Base-by-base conservation (phyloP, 768 basidiomycete genomes). In the Pleurotus djamor region DNA sequence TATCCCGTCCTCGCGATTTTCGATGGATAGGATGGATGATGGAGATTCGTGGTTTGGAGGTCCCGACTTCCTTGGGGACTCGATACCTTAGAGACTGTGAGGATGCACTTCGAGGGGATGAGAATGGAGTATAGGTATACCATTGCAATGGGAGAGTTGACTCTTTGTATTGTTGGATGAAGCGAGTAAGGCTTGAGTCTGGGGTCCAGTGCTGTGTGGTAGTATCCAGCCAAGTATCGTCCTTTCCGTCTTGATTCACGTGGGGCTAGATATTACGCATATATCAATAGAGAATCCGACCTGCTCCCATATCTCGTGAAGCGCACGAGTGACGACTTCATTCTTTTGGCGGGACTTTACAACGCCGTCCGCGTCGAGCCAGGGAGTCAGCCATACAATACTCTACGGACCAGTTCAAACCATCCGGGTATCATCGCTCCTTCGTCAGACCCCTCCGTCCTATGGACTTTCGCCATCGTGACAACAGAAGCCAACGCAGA, bases 271-370 rank as follows among this genome's bases (percentile, higher is more conserved):
- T 97, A 97, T 71, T 98, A 93, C 69, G 96, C 98, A 72, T 98
- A 96, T 96, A 78, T 92, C 38, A 89, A 86, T 58, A 92, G 89
- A 69, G 91, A 88, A 52, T 89, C 86, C 66, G 79, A 83, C 41
- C 90, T 89, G 64, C 66, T 92, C 1, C 93, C 96, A 0, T 85
- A 96, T 68, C 95, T 94, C 65, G 87, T 84, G 35, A 90, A 87
- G 66, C 84, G 81, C 45, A 80, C 83, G 45, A 83, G 89, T 59
- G 78, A 77, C 49, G 80, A 83, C 17, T 65, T 96, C 3, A 84
- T 98, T 81, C 83, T 94, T 35, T 79, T 98, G 68, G 96, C 96
- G 1, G 96, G 94, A 1, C 73, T 98, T 1, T 97, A 91, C 67
- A 94, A 97, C 62, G 81, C 73, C 52, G 85, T 82, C 3, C 71